A percentile compares a stretch with the other conserved stretches of the same genome.
Evolutionary conservation across 768 basidiomycete genomes (phyloP).

Genomic region (Tulasnella sp.): DNA sequence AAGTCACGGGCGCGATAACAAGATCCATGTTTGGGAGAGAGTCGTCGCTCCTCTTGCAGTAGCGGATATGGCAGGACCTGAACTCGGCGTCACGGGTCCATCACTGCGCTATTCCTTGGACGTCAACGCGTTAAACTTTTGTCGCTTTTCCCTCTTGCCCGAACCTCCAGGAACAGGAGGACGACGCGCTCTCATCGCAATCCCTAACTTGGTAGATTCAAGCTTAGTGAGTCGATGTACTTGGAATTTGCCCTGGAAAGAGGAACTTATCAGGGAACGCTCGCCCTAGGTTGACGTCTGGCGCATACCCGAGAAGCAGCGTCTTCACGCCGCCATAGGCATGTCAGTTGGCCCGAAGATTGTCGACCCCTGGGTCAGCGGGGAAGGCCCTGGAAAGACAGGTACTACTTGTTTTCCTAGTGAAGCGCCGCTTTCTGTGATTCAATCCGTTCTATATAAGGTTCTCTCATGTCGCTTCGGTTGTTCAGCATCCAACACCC

Average conservation of each 20-base stretch:
- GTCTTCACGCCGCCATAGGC: constrained; percentile 81
- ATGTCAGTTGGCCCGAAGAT: constrained; percentile 27
- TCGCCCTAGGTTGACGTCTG: constrained; percentile 71
- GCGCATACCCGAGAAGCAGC: constrained; percentile 50
- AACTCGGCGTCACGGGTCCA: constrained; percentile 37
- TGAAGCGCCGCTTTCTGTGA: neutral
- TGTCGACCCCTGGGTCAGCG: constrained; percentile 26
- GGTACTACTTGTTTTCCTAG: constrained; percentile 32
- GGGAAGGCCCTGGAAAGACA: constrained; percentile 42
- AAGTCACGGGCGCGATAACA: constrained; percentile 81
- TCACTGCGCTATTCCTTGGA: constrained; percentile 57
- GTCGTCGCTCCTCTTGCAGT: constrained; percentile 36
- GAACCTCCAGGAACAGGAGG: constrained; percentile 13
- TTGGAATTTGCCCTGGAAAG: neutral
- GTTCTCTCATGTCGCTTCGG: constrained; percentile 84
- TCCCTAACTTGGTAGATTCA: constrained; percentile 86
- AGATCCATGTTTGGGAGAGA: constrained; percentile 61
- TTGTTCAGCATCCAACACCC: constrained; percentile 32
- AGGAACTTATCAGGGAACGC: neutral
- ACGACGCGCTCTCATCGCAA: constrained; percentile 42
- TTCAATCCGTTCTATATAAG: constrained; percentile 27
- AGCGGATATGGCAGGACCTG: constrained; percentile 44
- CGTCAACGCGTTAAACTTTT: constrained; percentile 90
- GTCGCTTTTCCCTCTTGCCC: constrained; percentile 66
- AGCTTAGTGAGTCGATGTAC: constrained; percentile 44